Percentiles rank a stretch among this genome's conserved stretches.
phyloP scores from a whole-genome alignment of 2,329 filamentous ascomycete species.

The Microsporum audouinii region DNA sequence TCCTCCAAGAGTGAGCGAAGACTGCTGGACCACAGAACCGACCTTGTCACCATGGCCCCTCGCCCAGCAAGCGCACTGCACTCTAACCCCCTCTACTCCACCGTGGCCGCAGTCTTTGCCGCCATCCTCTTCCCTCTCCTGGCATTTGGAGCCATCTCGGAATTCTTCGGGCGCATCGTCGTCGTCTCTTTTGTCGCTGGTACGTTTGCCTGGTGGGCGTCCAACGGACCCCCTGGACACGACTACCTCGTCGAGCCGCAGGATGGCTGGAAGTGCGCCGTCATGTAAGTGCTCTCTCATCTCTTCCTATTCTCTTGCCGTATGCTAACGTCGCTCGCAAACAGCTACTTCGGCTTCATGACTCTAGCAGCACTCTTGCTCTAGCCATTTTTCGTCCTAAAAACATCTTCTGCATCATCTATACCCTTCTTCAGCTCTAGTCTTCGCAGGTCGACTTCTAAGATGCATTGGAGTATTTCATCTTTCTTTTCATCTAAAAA shows the following conservation, averaged over 20 bases:
- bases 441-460: not conserved
- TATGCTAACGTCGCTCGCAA: not conserved
- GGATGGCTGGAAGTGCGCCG: conserved; percentile 32
- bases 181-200: conserved; percentile 45
- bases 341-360: conserved; percentile 34
- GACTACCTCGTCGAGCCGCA: conserved; percentile 28
- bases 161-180: conserved; percentile 47
- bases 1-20: conserved; percentile 38
- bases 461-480: conserved; percentile 1
- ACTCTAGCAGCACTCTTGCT: conserved; percentile 29
- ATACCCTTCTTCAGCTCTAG: not conserved
- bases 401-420: not conserved
- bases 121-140: conserved; percentile 48
- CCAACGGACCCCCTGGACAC: conserved; percentile 26
- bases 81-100: conserved; percentile 23
- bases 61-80: not conserved
- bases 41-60: conserved; percentile 30
- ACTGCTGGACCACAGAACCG: conserved; percentile 42
- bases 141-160: conserved; percentile 47
- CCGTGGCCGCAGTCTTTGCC: conserved; percentile 39
- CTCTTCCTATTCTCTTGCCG: not conserved
- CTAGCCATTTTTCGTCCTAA: conserved; percentile 5
- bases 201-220: conserved; percentile 33
- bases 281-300: conserved; percentile 23
- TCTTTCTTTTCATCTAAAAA: not conserved